Conservation (phyloP, 140 eudicot species). For the Oenanthe javanica region DNA sequence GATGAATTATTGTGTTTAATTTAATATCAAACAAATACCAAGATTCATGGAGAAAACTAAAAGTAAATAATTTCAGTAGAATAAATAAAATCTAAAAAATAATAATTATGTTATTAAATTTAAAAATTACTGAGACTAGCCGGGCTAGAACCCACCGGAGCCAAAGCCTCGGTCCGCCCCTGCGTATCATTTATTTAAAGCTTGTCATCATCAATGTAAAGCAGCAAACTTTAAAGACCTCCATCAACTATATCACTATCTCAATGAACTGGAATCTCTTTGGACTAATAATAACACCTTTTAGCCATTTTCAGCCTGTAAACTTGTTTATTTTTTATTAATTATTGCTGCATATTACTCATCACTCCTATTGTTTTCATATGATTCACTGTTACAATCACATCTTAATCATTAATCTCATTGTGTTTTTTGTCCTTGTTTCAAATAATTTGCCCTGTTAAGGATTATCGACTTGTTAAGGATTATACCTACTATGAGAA, state of each 20-base stretch:
- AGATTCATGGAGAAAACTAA: no score
- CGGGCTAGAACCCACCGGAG: no score
- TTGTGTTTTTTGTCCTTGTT: not conserved
- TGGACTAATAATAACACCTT: not conserved
- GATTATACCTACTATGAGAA: no score
- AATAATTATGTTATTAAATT: no score
- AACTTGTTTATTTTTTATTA: not conserved
- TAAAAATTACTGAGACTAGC: no score
- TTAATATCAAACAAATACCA: no score
- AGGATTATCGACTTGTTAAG: no score
- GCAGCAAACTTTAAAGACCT: not conserved
- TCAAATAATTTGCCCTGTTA: not conserved
- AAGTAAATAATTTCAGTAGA: no score
- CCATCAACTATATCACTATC: conserved; percentile 4
- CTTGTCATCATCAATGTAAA: not conserved
- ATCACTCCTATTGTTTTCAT: not conserved
- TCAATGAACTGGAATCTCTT: conserved; percentile 7
- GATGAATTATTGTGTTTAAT: no score
- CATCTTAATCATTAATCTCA: not conserved
- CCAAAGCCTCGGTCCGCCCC: no score
- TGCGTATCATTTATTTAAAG: no score
- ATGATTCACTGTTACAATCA: not conserved
- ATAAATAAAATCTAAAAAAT: no score
- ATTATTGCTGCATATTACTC: not conserved
- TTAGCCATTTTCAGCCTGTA: conserved; percentile 11